Evolutionary conservation across 2,329 filamentous ascomycete species (phyloP).

Genomic region (Aureobasidium melanogenum): DNA sequence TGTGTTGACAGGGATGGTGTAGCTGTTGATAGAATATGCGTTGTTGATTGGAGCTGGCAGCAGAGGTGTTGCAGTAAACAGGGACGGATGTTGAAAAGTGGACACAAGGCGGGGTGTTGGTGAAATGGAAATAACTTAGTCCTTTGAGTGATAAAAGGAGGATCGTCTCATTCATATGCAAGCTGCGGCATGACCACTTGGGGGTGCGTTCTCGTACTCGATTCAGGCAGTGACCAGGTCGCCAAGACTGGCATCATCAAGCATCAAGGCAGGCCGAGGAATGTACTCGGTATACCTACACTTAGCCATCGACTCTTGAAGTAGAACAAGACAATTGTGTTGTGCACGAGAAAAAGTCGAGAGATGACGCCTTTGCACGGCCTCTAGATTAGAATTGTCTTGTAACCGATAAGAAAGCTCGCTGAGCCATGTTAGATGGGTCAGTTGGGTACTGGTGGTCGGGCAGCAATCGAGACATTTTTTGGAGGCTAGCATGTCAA

Average conservation of each 20-base stretch:
- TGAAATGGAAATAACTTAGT: neutral
- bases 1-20: neutral
- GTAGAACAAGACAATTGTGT: neutral
- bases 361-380: neutral
- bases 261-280: neutral
- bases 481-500: neutral
- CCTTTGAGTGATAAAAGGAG: neutral
- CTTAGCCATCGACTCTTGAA: neutral
- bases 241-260: neutral
- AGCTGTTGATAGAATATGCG: neutral
- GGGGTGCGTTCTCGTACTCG: neutral
- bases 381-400: neutral
- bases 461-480: neutral
- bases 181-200: neutral
- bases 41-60: neutral
- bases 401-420: neutral
- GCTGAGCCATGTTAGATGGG: neutral
- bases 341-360: neutral
- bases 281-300: neutral
- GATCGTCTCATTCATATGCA: conserved; percentile 9
- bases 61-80: too few relatives aligned
- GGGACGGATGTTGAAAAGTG: neutral
- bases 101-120: neutral
- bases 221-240: neutral
- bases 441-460: neutral